A percentile compares a stretch with the other conserved stretches of the same genome.
Evolutionary conservation across 257 asterid species (phyloP).

Genomic region (Scutellaria baicalensis): DNA sequence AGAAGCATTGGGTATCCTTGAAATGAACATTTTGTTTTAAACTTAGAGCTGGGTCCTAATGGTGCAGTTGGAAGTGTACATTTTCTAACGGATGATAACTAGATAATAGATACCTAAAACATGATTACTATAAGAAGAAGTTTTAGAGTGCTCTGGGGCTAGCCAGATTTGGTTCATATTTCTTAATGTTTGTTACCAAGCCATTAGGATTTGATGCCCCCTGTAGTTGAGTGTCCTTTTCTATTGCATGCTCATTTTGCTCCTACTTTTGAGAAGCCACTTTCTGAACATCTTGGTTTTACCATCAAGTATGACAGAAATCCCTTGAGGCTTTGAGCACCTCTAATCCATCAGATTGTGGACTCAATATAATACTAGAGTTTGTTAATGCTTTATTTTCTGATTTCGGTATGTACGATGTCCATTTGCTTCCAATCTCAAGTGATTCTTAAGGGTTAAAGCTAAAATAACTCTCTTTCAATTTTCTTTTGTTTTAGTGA

Average conservation of each 20-base stretch:
- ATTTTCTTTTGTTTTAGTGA: constrained; percentile 30
- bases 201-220: neutral
- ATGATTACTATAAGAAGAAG: neutral
- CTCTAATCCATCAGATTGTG: no score
- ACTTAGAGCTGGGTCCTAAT: neutral
- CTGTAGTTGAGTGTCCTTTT: neutral
- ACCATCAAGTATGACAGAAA: neutral
- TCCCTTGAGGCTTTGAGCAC: neutral
- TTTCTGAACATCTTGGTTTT: neutral
- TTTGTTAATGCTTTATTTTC: neutral
- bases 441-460: neutral
- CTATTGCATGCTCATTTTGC: neutral
- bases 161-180: neutral
- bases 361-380: neutral
- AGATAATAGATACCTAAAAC: neutral
- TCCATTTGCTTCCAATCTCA: neutral
- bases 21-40: neutral
- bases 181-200: neutral
- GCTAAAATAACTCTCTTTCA: constrained; percentile 9
- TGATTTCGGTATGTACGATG: neutral
- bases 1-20: neutral
- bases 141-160: neutral
- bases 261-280: neutral
- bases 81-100: neutral
- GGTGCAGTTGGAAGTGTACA: neutral